A percentile compares a stretch with the other conserved stretches of the same genome.
Evolutionary conservation across 2,329 filamentous ascomycete genomes (phyloP).

Genomic region (Hawksworthiomyces lignivorus): DNA sequence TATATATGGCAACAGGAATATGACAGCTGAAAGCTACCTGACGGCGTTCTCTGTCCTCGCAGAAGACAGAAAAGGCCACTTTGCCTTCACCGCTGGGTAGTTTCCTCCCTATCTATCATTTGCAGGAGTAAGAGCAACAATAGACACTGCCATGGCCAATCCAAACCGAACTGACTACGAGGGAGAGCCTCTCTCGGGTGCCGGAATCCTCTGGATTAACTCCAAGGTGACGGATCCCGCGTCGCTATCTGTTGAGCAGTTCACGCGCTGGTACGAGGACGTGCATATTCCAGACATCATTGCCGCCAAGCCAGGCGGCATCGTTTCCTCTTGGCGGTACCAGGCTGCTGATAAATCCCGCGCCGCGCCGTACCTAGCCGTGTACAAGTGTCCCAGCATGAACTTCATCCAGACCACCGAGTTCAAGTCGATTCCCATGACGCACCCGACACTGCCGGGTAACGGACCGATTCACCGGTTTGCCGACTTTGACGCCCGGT

Average conservation of each 20-base stretch:
- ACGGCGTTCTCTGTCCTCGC: too few relatives aligned
- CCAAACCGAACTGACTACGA: constrained; percentile 5
- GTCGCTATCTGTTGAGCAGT: constrained; percentile 7
- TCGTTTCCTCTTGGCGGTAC: constrained; percentile 15
- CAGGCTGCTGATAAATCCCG: constrained; percentile 10
- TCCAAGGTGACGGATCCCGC: constrained; percentile 5
- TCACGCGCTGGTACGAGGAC: constrained; percentile 14
- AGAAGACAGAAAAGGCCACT: too few relatives aligned
- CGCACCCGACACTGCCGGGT: constrained; percentile 3
- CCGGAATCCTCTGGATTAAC: constrained; percentile 13
- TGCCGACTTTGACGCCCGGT: constrained; percentile 4
- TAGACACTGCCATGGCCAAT: constrained; percentile 7
- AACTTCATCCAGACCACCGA: constrained; percentile 3
- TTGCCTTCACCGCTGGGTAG: too few relatives aligned
- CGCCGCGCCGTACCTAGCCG: constrained; percentile 13
- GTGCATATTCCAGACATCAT: constrained; percentile 18
- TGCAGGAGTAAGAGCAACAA: too few relatives aligned
- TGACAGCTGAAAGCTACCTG: too few relatives aligned
- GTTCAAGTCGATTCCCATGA: constrained; percentile 7
- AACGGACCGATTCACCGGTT: constrained; percentile 1
- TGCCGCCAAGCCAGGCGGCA: constrained; percentile 13
- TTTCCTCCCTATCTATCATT: too few relatives aligned
- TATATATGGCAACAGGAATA: too few relatives aligned
- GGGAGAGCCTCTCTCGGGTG: constrained; percentile 1
- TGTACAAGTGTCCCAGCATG: constrained; percentile 11